These are phyloP conservation scores for Aspergillus ibericus DNA, from an alignment of 2,329 filamentous ascomycete species.

Conservation along the genomic window DNA sequence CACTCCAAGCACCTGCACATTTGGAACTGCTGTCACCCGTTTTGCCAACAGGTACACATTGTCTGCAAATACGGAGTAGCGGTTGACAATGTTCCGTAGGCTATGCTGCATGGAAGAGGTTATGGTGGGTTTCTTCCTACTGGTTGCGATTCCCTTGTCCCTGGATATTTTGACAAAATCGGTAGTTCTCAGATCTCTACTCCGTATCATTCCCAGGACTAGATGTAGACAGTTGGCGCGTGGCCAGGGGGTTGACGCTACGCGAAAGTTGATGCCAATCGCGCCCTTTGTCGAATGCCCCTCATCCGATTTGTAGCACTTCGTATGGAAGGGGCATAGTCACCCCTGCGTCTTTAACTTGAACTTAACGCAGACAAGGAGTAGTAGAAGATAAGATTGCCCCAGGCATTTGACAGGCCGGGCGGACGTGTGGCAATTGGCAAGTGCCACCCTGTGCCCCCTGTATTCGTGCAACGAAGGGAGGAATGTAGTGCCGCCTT, in stretches of 20 bases:
- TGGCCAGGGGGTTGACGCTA: neutral
- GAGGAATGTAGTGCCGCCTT: neutral
- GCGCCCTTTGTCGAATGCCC: neutral
- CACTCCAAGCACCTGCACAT: neutral
- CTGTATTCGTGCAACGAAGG: conserved; percentile 3
- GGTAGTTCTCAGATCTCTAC: too few relatives aligned
- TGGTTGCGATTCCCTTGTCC: neutral
- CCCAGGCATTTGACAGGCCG: neutral
- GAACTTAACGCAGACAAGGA: neutral
- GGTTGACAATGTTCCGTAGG: neutral
- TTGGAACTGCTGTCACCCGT: neutral
- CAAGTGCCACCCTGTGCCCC: neutral
- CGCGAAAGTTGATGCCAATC: neutral
- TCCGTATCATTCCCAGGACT: neutral
- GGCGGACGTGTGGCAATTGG: neutral
- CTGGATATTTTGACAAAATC: neutral
- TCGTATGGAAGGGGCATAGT: neutral
- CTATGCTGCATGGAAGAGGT: neutral
- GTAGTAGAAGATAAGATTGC: neutral
- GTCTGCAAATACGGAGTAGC: too few relatives aligned
- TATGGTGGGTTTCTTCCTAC: neutral
- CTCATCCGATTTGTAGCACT: neutral
- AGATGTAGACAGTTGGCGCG: neutral
- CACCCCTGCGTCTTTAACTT: neutral
- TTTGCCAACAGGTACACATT: neutral